phyloP scores from a whole-genome alignment of 108 stramenopile genomes.

The Skeletonema grethae region DNA sequence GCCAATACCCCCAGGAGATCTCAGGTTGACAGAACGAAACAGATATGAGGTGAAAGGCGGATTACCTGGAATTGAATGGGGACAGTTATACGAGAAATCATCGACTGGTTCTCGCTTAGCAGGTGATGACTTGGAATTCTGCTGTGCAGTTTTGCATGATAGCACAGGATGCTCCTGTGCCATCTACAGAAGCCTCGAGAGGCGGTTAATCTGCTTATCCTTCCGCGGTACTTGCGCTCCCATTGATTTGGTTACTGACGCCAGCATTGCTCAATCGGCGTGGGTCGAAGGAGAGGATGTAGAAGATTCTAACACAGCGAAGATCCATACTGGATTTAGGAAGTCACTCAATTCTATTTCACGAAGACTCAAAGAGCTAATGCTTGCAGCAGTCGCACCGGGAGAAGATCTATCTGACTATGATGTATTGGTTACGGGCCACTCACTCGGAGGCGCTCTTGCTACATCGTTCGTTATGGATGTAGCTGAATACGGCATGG shows the following conservation, averaged over 20 bases:
- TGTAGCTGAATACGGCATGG: constrained; percentile 78
- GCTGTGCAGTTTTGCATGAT: constrained; percentile 81
- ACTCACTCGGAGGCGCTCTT: constrained; percentile 81
- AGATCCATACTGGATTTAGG: constrained; percentile 82
- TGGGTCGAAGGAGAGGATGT: constrained; percentile 84
- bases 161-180: constrained; percentile 75
- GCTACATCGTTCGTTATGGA: constrained; percentile 80
- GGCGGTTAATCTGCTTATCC: constrained; percentile 65
- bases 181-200: constrained; percentile 71
- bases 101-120: constrained; percentile 9
- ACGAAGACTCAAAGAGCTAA: constrained; percentile 78
- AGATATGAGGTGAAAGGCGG: constrained; percentile 71
- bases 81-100: constrained; percentile 55
- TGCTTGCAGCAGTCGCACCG: constrained; percentile 61
- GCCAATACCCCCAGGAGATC: constrained; percentile 58
- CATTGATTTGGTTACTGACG: constrained; percentile 82
- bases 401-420: constrained; percentile 69
- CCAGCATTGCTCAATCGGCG: constrained; percentile 68
- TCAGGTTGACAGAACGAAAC: constrained; percentile 21
- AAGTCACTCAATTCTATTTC: constrained; percentile 77
- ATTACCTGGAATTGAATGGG: constrained; percentile 81
- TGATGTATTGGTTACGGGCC: constrained; percentile 82
- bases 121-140: constrained; percentile 77
- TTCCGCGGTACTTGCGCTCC: constrained; percentile 85
- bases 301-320: constrained; percentile 44